Conservation (phyloP, 176 grass and related monocot genomes). For the Stipa capillata region DNA sequence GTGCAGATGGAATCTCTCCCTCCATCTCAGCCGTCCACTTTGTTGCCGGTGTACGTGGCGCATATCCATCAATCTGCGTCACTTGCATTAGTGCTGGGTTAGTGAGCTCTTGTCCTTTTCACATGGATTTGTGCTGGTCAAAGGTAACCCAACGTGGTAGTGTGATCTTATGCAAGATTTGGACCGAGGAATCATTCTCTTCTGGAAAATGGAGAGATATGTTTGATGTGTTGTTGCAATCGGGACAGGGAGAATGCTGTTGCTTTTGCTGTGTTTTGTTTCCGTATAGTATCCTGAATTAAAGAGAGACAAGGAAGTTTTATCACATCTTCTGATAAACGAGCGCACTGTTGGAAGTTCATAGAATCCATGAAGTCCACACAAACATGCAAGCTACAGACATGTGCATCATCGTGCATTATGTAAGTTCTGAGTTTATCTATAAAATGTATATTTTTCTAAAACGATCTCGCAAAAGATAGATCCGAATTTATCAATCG, state of each 20-base stretch:
- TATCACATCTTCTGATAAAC: no score
- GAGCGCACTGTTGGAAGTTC: no score
- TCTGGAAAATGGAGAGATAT: background rate
- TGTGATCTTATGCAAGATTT: conserved; percentile 36
- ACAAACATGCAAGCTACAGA: no score
- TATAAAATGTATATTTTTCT: no score
- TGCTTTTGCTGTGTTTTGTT: no score
- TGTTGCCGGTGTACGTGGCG: background rate
- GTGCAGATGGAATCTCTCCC: background rate
- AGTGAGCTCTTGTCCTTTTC: background rate
- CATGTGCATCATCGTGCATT: no score
- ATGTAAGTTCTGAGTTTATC: no score
- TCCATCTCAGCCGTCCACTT: conserved; percentile 16
- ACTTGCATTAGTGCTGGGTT: background rate
- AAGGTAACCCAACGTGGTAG: background rate
- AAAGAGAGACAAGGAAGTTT: no score
- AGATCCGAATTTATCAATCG: no score
- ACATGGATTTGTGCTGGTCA: conserved; percentile 41
- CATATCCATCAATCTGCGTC: background rate
- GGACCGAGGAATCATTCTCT: background rate
- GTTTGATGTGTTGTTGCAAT: background rate
- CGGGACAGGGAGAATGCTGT: background rate
- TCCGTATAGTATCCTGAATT: no score
- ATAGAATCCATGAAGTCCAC: no score
- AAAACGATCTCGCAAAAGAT: no score